These are phyloP conservation scores for Pyronema omphalodes DNA, from an alignment of 495 filamentous ascomycete genomes.

Conservation along the genomic window DNA sequence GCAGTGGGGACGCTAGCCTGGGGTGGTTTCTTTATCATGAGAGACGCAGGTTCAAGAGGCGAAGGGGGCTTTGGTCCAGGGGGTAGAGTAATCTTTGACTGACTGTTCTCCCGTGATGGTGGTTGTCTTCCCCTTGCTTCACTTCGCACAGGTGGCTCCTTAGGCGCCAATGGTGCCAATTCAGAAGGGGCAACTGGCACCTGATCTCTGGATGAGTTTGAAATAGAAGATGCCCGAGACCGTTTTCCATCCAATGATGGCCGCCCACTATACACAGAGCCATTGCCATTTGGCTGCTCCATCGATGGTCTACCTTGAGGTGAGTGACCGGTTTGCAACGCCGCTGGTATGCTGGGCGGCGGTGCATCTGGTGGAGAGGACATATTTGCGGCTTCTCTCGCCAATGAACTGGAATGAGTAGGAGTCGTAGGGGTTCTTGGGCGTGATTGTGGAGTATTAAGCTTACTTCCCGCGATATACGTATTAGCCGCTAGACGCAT, in stretches of 20 bases:
- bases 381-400: background rate
- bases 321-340: constrained; percentile 19
- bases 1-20: background rate
- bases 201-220: constrained; percentile 2
- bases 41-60: background rate
- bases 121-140: constrained; percentile 12
- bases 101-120: constrained; percentile 16
- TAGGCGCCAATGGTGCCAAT: constrained; percentile 1
- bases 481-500: constrained; percentile 71
- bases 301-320: background rate
- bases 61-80: background rate
- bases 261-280: constrained; percentile 1
- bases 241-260: constrained; percentile 4
- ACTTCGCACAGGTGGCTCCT: constrained; percentile 14
- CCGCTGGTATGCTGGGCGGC: background rate
- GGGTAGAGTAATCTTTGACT: background rate
- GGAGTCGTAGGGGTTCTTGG: constrained; percentile 22
- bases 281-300: constrained; percentile 9
- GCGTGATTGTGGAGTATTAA: constrained; percentile 3
- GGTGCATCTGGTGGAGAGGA: background rate
- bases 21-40: background rate
- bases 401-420: background rate
- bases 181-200: background rate
- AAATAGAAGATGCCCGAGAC: background rate
- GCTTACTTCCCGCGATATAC: constrained; percentile 34